phyloP scores from a whole-genome alignment of 177 flowering plant species.

The Vitis hybrid region DNA sequence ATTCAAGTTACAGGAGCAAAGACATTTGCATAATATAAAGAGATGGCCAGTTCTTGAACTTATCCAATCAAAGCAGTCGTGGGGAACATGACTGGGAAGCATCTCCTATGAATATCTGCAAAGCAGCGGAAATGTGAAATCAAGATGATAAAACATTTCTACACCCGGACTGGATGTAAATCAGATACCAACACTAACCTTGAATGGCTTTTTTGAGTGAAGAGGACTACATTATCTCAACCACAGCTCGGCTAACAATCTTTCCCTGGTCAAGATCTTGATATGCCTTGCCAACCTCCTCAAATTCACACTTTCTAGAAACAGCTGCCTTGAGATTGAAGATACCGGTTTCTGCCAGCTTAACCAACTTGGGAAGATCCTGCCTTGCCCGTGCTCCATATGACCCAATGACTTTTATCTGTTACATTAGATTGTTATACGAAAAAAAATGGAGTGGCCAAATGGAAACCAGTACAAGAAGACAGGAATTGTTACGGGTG shows the following conservation, averaged over 20 bases:
- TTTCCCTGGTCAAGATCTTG: slow-evolving; percentile 76
- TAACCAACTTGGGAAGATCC: slow-evolving; percentile 86
- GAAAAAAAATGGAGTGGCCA: not conserved
- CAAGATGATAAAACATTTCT: too few species aligned
- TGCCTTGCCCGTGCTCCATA: slow-evolving; percentile 96
- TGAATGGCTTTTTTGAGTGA: too few species aligned
- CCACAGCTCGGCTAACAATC: slow-evolving; percentile 80
- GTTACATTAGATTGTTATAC: slow-evolving; percentile 16
- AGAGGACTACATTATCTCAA: slow-evolving; percentile 60
- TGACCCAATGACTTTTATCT: slow-evolving; percentile 95
- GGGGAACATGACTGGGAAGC: too few species aligned
- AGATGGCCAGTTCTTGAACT: too few species aligned
- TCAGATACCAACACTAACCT: too few species aligned
- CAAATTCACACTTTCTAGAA: slow-evolving; percentile 76
- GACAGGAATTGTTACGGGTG: not conserved
- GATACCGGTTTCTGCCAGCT: slow-evolving; percentile 80
- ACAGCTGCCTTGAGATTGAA: slow-evolving; percentile 72
- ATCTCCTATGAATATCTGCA: too few species aligned
- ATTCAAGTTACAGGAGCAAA: too few species aligned
- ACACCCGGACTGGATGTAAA: too few species aligned
- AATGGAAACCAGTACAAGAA: not conserved
- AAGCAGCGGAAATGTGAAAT: too few species aligned
- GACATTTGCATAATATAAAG: too few species aligned
- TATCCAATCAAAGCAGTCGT: too few species aligned
- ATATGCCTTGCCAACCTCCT: slow-evolving; percentile 72